Evolutionary conservation across 2,329 filamentous ascomycete species (phyloP).

Genomic region (Hypoxylon sp.): DNA sequence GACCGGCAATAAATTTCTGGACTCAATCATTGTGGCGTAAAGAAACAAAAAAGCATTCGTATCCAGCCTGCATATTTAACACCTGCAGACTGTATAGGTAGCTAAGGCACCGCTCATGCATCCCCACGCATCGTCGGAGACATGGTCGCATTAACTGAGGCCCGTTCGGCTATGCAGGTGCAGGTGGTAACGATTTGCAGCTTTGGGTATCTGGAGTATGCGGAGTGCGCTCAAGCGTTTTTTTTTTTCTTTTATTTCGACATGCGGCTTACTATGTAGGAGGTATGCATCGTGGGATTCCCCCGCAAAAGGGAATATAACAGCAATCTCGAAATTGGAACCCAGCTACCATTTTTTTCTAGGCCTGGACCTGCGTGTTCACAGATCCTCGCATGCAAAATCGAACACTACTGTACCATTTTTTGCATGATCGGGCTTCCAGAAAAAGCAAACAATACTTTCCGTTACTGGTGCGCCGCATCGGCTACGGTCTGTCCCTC

Average conservation of each 20-base stretch:
- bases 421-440: constrained; percentile 45
- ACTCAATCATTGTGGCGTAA: constrained; percentile 45
- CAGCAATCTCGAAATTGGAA: constrained; percentile 40
- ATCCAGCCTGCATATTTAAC: constrained; percentile 27
- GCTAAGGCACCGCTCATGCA: constrained; percentile 50
- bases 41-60: constrained; percentile 21
- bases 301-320: constrained; percentile 44
- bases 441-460: constrained; percentile 44
- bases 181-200: constrained; percentile 40
- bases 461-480: constrained; percentile 49
- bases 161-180: constrained; percentile 54
- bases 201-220: constrained; percentile 41
- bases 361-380: constrained; percentile 42
- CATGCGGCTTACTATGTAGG: constrained; percentile 39
- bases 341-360: constrained; percentile 34
- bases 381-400: constrained; percentile 43
- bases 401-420: constrained; percentile 44
- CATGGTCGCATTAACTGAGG: constrained; percentile 54
- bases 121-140: constrained; percentile 54
- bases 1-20: constrained; percentile 50
- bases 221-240: constrained; percentile 43
- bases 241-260: constrained; percentile 21
- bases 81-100: constrained; percentile 42
- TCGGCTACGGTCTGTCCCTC: constrained; percentile 52
- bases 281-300: constrained; percentile 43